Percentiles rank a stretch among this genome's conserved stretches.
phyloP scores from a whole-genome alignment of 2,329 filamentous ascomycete genomes.

The Botrytis galanthina region DNA sequence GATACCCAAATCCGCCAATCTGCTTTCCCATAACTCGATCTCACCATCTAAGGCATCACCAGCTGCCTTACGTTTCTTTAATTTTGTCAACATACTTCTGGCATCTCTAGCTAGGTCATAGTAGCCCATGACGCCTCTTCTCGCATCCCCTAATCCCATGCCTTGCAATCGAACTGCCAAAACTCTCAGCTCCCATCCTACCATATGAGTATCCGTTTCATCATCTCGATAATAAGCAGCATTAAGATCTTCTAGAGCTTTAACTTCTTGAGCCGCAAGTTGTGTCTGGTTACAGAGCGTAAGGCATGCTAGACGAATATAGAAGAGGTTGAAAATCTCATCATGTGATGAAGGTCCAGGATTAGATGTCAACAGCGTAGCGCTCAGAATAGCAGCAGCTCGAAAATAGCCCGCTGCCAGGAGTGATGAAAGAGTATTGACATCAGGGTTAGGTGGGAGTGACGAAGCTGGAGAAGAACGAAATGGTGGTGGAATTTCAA shows the following conservation, averaged over 20 bases:
- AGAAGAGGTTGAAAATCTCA: constrained; percentile 73
- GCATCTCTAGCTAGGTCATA: constrained; percentile 85
- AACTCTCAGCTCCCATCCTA: constrained; percentile 84
- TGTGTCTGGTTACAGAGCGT: constrained; percentile 71
- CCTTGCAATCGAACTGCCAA: constrained; percentile 81
- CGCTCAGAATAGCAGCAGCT: constrained; percentile 68
- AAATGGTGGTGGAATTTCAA: constrained; percentile 62
- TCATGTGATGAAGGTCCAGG: constrained; percentile 56
- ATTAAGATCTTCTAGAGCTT: constrained; percentile 61
- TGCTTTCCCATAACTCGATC: constrained; percentile 63
- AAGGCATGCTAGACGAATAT: constrained; percentile 78
- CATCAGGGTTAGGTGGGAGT: constrained; percentile 56
- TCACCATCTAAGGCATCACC: constrained; percentile 38
- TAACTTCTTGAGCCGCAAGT: constrained; percentile 67
- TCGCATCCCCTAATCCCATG: constrained; percentile 78
- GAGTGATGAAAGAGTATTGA: constrained; percentile 65
- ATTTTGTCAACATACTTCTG: constrained; percentile 55
- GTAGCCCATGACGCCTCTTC: constrained; percentile 83
- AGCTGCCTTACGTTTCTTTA: constrained; percentile 37
- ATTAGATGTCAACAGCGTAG: constrained; percentile 57
- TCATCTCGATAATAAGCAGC: constrained; percentile 55
- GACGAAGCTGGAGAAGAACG: constrained; percentile 53
- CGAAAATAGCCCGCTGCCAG: constrained; percentile 75
- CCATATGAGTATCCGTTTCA: constrained; percentile 59
- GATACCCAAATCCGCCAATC: constrained; percentile 74